These are phyloP conservation scores for Epichloe scottii DNA, from an alignment of 2,329 filamentous ascomycete genomes.

Conservation along the genomic window DNA sequence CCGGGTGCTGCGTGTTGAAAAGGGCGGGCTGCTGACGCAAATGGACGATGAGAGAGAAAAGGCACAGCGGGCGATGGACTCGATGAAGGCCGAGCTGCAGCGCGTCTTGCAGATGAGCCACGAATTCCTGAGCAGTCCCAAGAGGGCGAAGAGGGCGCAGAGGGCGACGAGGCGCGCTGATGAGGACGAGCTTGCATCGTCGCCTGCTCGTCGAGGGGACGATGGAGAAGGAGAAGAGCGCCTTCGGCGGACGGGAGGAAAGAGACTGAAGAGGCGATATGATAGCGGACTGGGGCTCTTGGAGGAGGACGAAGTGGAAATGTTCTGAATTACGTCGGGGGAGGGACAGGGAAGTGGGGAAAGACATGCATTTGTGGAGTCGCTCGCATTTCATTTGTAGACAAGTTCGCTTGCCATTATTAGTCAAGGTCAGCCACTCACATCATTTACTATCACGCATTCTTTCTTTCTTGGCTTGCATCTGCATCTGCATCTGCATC, in stretches of 20 bases:
- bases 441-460: not conserved
- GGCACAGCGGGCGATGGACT: constrained; percentile 32
- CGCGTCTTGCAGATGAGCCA: constrained; percentile 33
- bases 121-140: constrained; percentile 26
- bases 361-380: too few species aligned
- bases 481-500: not conserved
- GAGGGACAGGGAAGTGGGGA: too few species aligned
- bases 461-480: not conserved
- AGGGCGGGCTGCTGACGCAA: constrained; percentile 23
- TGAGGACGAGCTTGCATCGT: constrained; percentile 6
- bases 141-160: constrained; percentile 8
- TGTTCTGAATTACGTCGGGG: too few species aligned
- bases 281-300: constrained; percentile 44
- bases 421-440: not conserved
- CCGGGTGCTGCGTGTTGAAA: constrained; percentile 32
- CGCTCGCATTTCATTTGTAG: not conserved
- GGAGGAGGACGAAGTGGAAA: constrained; percentile 37
- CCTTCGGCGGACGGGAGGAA: constrained; percentile 2
- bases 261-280: constrained; percentile 31
- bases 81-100: constrained; percentile 39
- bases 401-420: not conserved
- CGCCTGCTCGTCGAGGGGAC: constrained; percentile 8
- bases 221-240: constrained; percentile 8
- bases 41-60: constrained; percentile 26
- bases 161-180: constrained; percentile 4